A percentile compares a stretch with the other conserved stretches of the same genome.
Conservation (phyloP, 805 yeast species). For the Torulaspora indica region DNA sequence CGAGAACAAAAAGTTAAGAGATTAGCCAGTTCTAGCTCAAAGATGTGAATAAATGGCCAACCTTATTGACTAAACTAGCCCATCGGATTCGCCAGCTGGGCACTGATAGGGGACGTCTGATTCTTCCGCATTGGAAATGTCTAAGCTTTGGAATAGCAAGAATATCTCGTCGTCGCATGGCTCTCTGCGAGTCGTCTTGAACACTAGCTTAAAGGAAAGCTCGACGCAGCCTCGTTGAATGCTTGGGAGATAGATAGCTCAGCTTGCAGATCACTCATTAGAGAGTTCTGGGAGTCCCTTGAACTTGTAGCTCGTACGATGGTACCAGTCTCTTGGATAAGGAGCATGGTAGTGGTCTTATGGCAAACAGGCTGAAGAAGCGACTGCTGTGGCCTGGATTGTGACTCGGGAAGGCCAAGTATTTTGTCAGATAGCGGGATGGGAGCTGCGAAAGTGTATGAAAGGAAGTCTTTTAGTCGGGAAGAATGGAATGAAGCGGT, state of each 20-base stretch:
- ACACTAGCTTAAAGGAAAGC: too few species aligned
- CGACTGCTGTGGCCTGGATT: background rate
- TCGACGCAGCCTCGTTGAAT: background rate
- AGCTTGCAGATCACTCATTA: background rate
- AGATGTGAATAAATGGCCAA: background rate
- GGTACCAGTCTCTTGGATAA: slow-evolving; percentile 1
- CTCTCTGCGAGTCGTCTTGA: too few species aligned
- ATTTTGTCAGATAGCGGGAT: background rate
- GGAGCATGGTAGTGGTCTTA: background rate
- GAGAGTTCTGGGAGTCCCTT: background rate
- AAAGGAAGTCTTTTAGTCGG: slow-evolving; percentile 23
- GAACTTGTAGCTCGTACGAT: slow-evolving; percentile 4
- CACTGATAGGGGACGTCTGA: background rate
- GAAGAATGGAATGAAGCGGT: slow-evolving; percentile 32
- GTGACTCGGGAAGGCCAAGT: background rate
- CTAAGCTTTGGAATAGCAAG: background rate
- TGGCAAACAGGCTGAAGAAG: background rate
- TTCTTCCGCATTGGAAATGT: background rate
- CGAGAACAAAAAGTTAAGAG: background rate
- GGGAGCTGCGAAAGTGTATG: slow-evolving; percentile 13
- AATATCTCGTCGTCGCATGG: background rate
- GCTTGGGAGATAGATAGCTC: background rate
- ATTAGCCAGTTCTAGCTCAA: background rate
- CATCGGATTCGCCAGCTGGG: background rate
- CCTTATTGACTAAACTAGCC: background rate